phyloP scores from a whole-genome alignment of 2,329 filamentous ascomycete species.

The Phyllosticta citrichinensis region DNA sequence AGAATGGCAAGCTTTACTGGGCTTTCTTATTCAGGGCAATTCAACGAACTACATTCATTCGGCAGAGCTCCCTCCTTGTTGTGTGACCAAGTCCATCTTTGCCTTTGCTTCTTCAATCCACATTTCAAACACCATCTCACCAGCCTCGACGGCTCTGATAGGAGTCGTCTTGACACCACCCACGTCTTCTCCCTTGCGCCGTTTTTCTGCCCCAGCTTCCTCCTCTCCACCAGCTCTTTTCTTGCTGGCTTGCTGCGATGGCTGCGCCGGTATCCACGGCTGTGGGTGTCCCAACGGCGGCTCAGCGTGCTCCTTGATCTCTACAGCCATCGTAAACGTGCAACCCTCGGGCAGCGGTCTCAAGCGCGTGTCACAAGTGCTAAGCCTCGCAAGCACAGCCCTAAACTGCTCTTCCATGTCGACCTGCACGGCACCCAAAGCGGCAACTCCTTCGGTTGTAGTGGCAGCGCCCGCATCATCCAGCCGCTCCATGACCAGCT shows the following conservation, averaged over 20 bases:
- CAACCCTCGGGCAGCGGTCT: slow-evolving; percentile 51
- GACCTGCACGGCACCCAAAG: slow-evolving; percentile 19
- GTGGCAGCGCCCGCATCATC: neutral
- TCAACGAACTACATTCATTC: neutral
- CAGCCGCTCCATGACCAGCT: neutral
- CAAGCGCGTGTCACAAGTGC: slow-evolving; percentile 49
- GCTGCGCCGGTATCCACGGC: slow-evolving; percentile 22
- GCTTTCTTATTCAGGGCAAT: neutral
- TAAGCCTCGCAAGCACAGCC: slow-evolving; percentile 54
- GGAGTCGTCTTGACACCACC: slow-evolving; percentile 49
- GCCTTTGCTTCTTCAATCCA: slow-evolving; percentile 58
- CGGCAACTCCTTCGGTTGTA: slow-evolving; percentile 9
- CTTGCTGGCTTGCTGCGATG: neutral
- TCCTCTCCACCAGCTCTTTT: slow-evolving; percentile 13
- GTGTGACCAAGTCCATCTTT: slow-evolving; percentile 31
- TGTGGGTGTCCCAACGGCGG: slow-evolving; percentile 41
- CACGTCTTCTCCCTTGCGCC: slow-evolving; percentile 26
- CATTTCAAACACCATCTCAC: slow-evolving; percentile 56
- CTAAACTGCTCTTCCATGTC: slow-evolving; percentile 66
- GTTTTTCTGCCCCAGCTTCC: slow-evolving; percentile 13
- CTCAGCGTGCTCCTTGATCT: slow-evolving; percentile 52
- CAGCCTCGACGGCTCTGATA: slow-evolving; percentile 52
- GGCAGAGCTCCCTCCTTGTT: neutral
- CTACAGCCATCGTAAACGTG: slow-evolving; percentile 67
- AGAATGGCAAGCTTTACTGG: neutral